Evolutionary conservation across 2,329 filamentous ascomycete genomes (phyloP).

Genomic region (Fusarium hostae): DNA sequence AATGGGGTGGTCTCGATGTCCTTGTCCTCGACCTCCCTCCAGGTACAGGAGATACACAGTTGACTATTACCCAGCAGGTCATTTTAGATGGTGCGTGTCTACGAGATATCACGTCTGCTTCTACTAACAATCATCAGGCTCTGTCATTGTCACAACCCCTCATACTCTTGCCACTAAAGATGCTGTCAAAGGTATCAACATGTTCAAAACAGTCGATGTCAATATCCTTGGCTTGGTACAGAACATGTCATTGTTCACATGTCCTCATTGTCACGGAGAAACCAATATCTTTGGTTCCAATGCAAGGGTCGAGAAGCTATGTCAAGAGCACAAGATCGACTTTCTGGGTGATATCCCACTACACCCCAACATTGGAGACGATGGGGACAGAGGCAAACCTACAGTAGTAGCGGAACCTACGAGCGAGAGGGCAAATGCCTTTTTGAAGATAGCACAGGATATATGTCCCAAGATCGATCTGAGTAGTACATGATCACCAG

Average conservation of each 20-base stretch:
- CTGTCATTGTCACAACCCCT: conserved; percentile 90
- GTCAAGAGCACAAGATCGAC: conserved; percentile 77
- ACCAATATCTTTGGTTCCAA: conserved; percentile 79
- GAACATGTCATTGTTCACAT: conserved; percentile 89
- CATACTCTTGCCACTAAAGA: conserved; percentile 94
- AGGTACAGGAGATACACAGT: conserved; percentile 93
- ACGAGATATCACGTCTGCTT: neutral
- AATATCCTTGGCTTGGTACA: conserved; percentile 88
- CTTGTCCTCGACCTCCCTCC: conserved; percentile 92
- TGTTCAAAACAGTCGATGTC: conserved; percentile 88
- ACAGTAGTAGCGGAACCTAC: conserved; percentile 89
- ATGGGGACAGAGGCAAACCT: conserved; percentile 87
- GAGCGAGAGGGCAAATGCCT: conserved; percentile 77
- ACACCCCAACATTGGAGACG: conserved; percentile 85
- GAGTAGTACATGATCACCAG: conserved; percentile 7
- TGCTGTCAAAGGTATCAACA: conserved; percentile 88
- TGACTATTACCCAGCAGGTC: conserved; percentile 96
- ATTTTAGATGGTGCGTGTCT: conserved; percentile 76
- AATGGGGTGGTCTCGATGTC: conserved; percentile 90
- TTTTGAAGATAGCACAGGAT: conserved; percentile 73
- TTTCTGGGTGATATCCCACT: conserved; percentile 90
- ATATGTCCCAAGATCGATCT: conserved; percentile 60
- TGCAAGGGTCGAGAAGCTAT: conserved; percentile 74
- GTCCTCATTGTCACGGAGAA: conserved; percentile 79
- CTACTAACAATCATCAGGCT: conserved; percentile 58